Evolutionary conservation across 1,284 basidiomycete species (phyloP).

Genomic region (Fomitiporia mediterranea): DNA sequence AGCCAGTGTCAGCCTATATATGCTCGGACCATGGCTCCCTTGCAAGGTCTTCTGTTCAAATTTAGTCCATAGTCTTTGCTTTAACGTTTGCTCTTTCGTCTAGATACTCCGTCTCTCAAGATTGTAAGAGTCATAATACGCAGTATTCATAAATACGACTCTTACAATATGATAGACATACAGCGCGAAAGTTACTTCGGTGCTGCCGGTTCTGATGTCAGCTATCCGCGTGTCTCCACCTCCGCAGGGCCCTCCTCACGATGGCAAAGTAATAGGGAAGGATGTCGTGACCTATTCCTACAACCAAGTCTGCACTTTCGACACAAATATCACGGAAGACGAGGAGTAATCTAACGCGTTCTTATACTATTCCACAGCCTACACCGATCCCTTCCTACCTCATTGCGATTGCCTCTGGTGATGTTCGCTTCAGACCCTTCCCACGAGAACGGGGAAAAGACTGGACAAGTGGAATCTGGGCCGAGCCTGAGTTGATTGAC

Average conservation of each 20-base stretch:
- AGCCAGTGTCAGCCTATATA: conserved; percentile 97
- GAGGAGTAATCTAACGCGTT: neutral
- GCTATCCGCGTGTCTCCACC: conserved; percentile 74
- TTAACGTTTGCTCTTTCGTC: conserved; percentile 2
- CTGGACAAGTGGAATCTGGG: conserved; percentile 86
- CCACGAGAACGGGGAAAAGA: conserved; percentile 52
- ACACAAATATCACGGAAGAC: neutral
- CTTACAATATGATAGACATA: conserved; percentile 52
- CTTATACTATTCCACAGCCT: conserved; percentile 44
- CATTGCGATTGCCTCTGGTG: conserved; percentile 82
- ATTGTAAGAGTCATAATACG: conserved; percentile 42
- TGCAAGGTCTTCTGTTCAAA: conserved; percentile 54
- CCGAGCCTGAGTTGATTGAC: conserved; percentile 81
- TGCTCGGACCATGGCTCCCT: conserved; percentile 72
- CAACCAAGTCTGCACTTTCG: conserved; percentile 44
- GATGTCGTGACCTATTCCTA: conserved; percentile 64
- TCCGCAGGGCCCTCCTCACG: conserved; percentile 57
- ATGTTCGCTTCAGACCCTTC: conserved; percentile 73
- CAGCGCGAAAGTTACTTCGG: conserved; percentile 68
- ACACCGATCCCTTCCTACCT: conserved; percentile 84
- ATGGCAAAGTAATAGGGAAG: conserved; percentile 65
- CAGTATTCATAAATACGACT: conserved; percentile 16
- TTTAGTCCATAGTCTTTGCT: neutral
- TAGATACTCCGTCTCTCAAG: conserved; percentile 71
- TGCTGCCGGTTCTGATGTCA: conserved; percentile 80